A percentile compares a stretch with the other conserved stretches of the same genome.
These are phyloP conservation scores for Coemansia sp. DNA, from an alignment of 192 early-diverging fungal species.

Conservation along the genomic window DNA sequence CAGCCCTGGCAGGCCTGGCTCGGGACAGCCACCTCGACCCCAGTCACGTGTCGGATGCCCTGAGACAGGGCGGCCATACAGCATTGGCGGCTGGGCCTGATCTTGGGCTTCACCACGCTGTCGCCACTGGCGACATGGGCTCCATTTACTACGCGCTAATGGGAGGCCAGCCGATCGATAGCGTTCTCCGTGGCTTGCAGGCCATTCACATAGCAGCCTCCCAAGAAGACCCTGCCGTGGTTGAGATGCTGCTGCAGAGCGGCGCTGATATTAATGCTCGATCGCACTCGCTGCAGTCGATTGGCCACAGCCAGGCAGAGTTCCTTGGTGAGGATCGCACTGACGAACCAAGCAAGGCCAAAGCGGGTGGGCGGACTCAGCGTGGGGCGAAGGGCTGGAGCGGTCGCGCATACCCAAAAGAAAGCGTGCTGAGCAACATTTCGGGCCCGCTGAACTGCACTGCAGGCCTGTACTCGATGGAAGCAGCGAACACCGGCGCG, in stretches of 20 bases:
- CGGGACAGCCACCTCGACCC: constrained; percentile 1
- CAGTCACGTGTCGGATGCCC: neutral
- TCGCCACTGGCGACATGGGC: constrained; percentile 41
- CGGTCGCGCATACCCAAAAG: neutral
- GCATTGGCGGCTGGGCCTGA: constrained; percentile 6
- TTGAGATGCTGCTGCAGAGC: constrained; percentile 67
- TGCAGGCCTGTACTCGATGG: constrained; percentile 35
- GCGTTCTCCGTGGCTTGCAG: constrained; percentile 65
- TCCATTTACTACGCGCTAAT: constrained; percentile 51
- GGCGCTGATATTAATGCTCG: constrained; percentile 70
- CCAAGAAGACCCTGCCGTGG: constrained; percentile 59
- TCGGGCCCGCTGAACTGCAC: constrained; percentile 33
- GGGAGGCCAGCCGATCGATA: constrained; percentile 66
- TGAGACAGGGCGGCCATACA: neutral
- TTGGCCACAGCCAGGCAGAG: neutral
- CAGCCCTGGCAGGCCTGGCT: neutral
- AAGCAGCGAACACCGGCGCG: neutral
- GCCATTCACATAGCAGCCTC: constrained; percentile 70
- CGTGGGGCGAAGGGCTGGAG: constrained; percentile 27
- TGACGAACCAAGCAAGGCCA: neutral
- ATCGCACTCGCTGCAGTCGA: neutral
- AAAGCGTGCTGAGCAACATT: constrained; percentile 11
- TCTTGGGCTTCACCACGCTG: constrained; percentile 43
- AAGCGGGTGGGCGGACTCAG: constrained; percentile 2
- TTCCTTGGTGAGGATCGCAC: neutral